Percentiles rank a stretch among this genome's conserved stretches.
phyloP scores from a whole-genome alignment of 2,329 filamentous ascomycete genomes.

The Colletotrichum sp. region DNA sequence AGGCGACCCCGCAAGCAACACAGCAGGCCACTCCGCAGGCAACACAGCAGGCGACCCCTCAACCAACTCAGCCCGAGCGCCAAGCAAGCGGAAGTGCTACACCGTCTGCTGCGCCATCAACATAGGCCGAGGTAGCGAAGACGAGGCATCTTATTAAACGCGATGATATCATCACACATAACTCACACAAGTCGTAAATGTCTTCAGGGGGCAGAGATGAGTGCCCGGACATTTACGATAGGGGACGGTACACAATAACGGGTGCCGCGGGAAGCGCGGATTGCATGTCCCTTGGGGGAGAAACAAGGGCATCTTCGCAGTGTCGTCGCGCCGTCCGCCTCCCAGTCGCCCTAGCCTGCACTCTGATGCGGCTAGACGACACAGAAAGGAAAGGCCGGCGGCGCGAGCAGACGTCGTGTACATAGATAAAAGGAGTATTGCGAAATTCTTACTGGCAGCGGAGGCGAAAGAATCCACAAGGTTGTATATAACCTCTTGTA shows the following conservation, averaged over 20 bases:
- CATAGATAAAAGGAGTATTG: conserved; percentile 1
- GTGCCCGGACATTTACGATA: neutral
- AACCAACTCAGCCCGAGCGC: conserved; percentile 25
- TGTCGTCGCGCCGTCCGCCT: conserved; percentile 16
- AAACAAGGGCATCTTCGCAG: neutral
- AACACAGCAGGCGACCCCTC: conserved; percentile 26
- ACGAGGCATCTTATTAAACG: too few relatives aligned
- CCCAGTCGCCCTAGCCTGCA: neutral
- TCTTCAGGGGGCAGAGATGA: neutral
- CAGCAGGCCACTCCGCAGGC: conserved; percentile 12
- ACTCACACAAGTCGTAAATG: neutral
- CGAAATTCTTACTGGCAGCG: conserved; percentile 1
- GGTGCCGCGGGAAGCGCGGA: neutral
- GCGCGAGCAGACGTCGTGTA: conserved; percentile 19
- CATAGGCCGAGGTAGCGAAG: neutral
- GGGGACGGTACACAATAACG: neutral
- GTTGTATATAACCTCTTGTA: conserved; percentile 21
- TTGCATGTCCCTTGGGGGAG: neutral
- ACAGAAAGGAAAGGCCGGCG: neutral
- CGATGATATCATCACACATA: neutral
- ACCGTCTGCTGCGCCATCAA: conserved; percentile 29
- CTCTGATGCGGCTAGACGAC: neutral
- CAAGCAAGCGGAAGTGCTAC: conserved; percentile 46
- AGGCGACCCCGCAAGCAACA: conserved; percentile 28
- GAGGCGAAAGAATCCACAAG: neutral